Conservation (phyloP, 345 rosid species). For the Lepidium aucheri region DNA sequence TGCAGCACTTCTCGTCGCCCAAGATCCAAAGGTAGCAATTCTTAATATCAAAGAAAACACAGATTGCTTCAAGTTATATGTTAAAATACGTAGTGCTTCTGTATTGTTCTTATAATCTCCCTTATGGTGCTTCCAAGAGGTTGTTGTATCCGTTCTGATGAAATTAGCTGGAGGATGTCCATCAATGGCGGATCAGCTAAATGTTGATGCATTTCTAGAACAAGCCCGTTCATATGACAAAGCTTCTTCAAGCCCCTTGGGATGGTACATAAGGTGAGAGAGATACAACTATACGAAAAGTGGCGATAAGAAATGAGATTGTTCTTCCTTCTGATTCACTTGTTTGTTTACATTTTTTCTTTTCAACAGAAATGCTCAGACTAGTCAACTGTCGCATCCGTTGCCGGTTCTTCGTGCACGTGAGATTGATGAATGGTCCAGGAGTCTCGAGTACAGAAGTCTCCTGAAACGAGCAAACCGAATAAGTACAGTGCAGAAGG, state of each 20-base stretch:
- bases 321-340: background rate
- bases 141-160: constrained; percentile 91
- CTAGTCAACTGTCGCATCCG: constrained; percentile 87
- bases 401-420: constrained; percentile 97
- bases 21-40: constrained; percentile 71
- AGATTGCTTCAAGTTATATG: background rate
- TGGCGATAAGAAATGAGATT: background rate
- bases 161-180: constrained; percentile 96
- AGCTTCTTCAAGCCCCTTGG: constrained; percentile 87
- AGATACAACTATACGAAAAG: background rate
- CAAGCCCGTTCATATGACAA: constrained; percentile 93
- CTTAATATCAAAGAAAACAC: background rate
- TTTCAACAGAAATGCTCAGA: constrained; percentile 83
- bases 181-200: constrained; percentile 85
- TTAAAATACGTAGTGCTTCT: constrained; percentile 1
- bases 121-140: constrained; percentile 62
- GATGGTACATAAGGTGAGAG: constrained; percentile 87
- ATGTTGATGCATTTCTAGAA: constrained; percentile 90
- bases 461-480: constrained; percentile 61
- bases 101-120: constrained; percentile 20
- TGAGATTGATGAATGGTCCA: constrained; percentile 93
- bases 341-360: constrained; percentile 15
- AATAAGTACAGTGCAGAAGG: constrained; percentile 26
- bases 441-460: constrained; percentile 54
- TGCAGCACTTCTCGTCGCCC: constrained; percentile 96